Evolutionary conservation across 2,329 filamentous ascomycete species (phyloP).

Genomic region (Cladosporium sp.): DNA sequence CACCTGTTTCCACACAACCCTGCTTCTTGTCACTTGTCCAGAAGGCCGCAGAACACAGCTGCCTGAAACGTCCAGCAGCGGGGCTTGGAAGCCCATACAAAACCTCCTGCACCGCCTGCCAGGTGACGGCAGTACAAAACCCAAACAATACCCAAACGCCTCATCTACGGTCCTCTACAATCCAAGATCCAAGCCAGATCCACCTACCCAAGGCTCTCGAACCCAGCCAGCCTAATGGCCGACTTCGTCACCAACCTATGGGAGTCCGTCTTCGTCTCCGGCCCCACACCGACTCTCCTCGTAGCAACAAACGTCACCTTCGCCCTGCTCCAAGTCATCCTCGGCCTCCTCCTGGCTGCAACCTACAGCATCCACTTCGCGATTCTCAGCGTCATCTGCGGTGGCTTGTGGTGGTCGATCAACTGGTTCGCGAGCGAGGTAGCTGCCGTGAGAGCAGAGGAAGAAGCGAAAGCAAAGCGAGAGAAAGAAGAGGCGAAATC

Average conservation of each 20-base stretch:
- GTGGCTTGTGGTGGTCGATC: conserved; percentile 83
- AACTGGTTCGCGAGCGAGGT: conserved; percentile 90
- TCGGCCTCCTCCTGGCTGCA: conserved; percentile 69
- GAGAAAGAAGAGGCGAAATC: conserved; percentile 48
- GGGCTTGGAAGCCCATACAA: not conserved
- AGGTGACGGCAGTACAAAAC: not conserved
- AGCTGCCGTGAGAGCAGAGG: conserved; percentile 43
- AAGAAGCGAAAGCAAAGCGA: conserved; percentile 45
- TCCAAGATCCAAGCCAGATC: not conserved
- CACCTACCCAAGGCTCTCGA: not conserved
- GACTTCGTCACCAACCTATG: conserved; percentile 71
- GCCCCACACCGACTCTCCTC: conserved; percentile 81
- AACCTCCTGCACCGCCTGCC: not conserved
- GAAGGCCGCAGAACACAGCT: not conserved
- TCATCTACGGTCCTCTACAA: not conserved
- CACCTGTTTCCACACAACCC: not conserved
- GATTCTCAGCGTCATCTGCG: conserved; percentile 73
- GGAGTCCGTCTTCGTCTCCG: conserved; percentile 89
- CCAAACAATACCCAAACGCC: not conserved
- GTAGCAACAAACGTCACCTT: conserved; percentile 89
- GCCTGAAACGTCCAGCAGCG: not conserved
- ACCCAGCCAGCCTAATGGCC: conserved; percentile 28
- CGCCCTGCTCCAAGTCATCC: conserved; percentile 74
- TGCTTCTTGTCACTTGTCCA: not conserved
- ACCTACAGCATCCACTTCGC: conserved; percentile 89